These are phyloP conservation scores for Oidium heveae DNA, from an alignment of 2,329 filamentous ascomycete species.

Conservation along the genomic window DNA sequence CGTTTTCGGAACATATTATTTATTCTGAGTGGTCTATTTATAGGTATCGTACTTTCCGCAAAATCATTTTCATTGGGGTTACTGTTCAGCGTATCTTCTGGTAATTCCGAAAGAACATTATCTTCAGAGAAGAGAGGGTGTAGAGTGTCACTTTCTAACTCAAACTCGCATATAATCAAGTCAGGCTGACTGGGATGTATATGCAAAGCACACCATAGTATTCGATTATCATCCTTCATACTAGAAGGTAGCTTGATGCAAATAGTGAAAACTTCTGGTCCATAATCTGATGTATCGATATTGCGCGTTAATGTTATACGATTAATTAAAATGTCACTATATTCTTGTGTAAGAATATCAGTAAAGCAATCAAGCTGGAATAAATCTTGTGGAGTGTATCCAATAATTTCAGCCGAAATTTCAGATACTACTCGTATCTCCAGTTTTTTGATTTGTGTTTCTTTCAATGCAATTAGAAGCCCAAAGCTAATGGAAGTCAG, in stretches of 20 bases:
- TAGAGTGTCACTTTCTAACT: constrained; percentile 50
- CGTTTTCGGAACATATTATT: constrained; percentile 50
- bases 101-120: constrained; percentile 28
- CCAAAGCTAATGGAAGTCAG: constrained; percentile 23
- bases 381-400: constrained; percentile 50
- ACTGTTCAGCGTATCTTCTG: constrained; percentile 49
- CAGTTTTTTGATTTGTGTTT: constrained; percentile 41
- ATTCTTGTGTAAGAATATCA: constrained; percentile 65
- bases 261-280: constrained; percentile 66
- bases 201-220: constrained; percentile 76
- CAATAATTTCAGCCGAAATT: constrained; percentile 51
- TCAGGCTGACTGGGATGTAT: constrained; percentile 41
- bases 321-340: constrained; percentile 59
- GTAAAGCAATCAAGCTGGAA: constrained; percentile 53
- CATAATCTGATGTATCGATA: constrained; percentile 47
- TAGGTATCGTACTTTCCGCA: constrained; percentile 47
- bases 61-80: constrained; percentile 52
- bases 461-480: constrained; percentile 45
- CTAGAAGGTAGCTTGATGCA: constrained; percentile 32
- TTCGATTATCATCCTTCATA: constrained; percentile 23
- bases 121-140: constrained; percentile 45
- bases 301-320: constrained; percentile 75
- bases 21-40: constrained; percentile 54
- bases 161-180: constrained; percentile 68
- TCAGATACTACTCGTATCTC: constrained; percentile 54